Evolutionary conservation across 1,284 basidiomycete species (phyloP).

Genomic region (Tilletia setariae): DNA sequence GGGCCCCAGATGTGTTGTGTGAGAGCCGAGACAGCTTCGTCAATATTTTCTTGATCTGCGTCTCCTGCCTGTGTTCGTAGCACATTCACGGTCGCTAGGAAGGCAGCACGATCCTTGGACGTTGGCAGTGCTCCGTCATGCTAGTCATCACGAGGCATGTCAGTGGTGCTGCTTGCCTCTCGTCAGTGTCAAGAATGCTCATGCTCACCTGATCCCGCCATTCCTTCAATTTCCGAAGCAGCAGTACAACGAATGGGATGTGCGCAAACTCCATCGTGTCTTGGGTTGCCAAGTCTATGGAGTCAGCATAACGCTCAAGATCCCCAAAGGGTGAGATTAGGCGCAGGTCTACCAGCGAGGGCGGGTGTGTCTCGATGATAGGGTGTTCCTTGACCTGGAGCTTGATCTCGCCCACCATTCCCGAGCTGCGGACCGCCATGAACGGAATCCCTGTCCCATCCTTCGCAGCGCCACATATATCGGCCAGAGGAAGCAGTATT

Average conservation of each 20-base stretch:
- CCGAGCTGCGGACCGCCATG: slow-evolving; percentile 35
- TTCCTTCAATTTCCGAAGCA: slow-evolving; percentile 70
- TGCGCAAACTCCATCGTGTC: slow-evolving; percentile 45
- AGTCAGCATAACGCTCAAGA: slow-evolving; percentile 32
- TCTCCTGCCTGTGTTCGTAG: slow-evolving; percentile 64
- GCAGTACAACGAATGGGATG: slow-evolving; percentile 46
- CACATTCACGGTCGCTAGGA: slow-evolving; percentile 68
- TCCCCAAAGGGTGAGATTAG: slow-evolving; percentile 82
- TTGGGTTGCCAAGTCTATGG: slow-evolving; percentile 32
- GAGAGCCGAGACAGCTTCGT: slow-evolving; percentile 56
- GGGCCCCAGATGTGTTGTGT: slow-evolving; percentile 50
- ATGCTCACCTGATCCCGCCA: slow-evolving; percentile 70
- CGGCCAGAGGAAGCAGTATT: slow-evolving; percentile 35
- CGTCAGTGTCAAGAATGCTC: slow-evolving; percentile 3
- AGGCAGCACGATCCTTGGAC: slow-evolving; percentile 66
- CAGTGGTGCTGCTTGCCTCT: neutral
- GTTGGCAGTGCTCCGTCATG: slow-evolving; percentile 66
- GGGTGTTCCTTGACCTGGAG: slow-evolving; percentile 40
- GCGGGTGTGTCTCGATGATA: slow-evolving; percentile 92
- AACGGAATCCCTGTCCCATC: slow-evolving; percentile 36
- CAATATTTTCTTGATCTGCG: slow-evolving; percentile 90
- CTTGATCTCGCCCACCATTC: slow-evolving; percentile 43
- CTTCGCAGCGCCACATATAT: slow-evolving; percentile 29
- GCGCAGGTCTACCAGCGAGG: slow-evolving; percentile 65
- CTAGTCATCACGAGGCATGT: slow-evolving; percentile 54